Conservation (phyloP, 192 early-diverging fungal genomes). For the Gryganskiella cystojenkinii region DNA sequence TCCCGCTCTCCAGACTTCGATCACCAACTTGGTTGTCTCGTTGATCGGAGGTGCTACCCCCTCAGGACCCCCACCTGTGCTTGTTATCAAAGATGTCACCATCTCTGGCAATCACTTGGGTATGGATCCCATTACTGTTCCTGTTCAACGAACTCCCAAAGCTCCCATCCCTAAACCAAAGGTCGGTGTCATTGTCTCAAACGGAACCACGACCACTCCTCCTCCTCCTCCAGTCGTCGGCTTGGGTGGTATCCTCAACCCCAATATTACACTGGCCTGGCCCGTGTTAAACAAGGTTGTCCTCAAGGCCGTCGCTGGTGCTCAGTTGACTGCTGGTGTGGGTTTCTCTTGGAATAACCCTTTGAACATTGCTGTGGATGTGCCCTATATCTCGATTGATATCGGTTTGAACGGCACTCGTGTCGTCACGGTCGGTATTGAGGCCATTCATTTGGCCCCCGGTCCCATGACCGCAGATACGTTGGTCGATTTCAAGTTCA, state of each 20-base stretch:
- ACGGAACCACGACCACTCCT: background rate
- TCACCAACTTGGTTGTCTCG: conserved; percentile 8
- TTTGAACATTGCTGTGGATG: conserved; percentile 16
- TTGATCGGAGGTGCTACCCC: conserved; percentile 3
- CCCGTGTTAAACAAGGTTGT: conserved; percentile 17
- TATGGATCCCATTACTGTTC: background rate
- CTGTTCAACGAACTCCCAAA: background rate
- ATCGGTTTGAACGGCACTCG: conserved; percentile 22
- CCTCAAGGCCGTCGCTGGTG: conserved; percentile 22
- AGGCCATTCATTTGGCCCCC: conserved; percentile 12
- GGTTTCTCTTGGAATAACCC: conserved; percentile 27
- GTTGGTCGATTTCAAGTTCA: conserved; percentile 20
- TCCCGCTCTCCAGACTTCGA: conserved; percentile 3
- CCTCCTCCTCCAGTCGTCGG: conserved; percentile 16
- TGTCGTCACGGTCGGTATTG: conserved; percentile 12
- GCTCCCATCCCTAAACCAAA: background rate
- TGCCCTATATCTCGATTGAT: conserved; percentile 17
- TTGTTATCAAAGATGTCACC: background rate
- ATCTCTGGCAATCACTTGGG: background rate
- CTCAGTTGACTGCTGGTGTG: conserved; percentile 17
- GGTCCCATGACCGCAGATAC: conserved; percentile 10
- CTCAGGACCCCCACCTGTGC: conserved; percentile 3
- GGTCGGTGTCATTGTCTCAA: background rate
- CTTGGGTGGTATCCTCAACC: conserved; percentile 14
- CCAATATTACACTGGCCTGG: conserved; percentile 6